Base-by-base conservation (phyloP, 148 eudicot species). In the Nepenthes gracilis region DNA sequence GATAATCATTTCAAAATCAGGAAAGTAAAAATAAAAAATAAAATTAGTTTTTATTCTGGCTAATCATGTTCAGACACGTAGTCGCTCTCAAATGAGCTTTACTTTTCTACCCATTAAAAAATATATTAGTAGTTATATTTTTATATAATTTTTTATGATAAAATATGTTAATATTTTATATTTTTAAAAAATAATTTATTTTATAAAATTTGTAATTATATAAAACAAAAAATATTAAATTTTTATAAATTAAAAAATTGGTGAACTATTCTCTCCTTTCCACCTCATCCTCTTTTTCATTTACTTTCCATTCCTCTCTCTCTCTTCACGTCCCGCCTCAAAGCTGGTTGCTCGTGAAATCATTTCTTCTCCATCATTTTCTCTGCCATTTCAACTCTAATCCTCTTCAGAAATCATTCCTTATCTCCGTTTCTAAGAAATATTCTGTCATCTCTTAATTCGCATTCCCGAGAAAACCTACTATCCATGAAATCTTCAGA, bases 1-100 rank as follows among this genome's bases (percentile, higher is more conserved):
- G 55, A 64, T 53, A 55, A 36, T 43, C 8, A 59, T 56, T n/a
- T 15, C 52, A 35, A 71, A 63, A 9, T 34, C 36, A 11, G 15
- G 15, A 76, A 48, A 49, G 66, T 64, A 57, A 63, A 47, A 48
- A n/a, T n/a, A n/a, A n/a, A 35, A 59, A 45, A 60, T 47, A 48
- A 32, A 51, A 63, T 64, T 61, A 65, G 61, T 61, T 71, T 71
- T 55, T 50, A 45, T 32, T 2, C 7, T 58, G 37, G 13, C 71
- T 65, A 72, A 0, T 63, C 59, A 70, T 59, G 63, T 47, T 11
- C 35, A 23, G 23, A 59, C 74, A 77, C 71, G 55, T 66, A 72
- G 69, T 62, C 65, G 48, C 49, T 63, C 80, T 73, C 81, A 77
- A 75, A 77, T 74, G 72, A 66, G 62, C 59, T 64, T 54, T 67